Percentiles rank a stretch among this genome's conserved stretches.
Evolutionary conservation across 1,284 basidiomycete genomes (phyloP).

Genomic region (Amylostereum chailletii): DNA sequence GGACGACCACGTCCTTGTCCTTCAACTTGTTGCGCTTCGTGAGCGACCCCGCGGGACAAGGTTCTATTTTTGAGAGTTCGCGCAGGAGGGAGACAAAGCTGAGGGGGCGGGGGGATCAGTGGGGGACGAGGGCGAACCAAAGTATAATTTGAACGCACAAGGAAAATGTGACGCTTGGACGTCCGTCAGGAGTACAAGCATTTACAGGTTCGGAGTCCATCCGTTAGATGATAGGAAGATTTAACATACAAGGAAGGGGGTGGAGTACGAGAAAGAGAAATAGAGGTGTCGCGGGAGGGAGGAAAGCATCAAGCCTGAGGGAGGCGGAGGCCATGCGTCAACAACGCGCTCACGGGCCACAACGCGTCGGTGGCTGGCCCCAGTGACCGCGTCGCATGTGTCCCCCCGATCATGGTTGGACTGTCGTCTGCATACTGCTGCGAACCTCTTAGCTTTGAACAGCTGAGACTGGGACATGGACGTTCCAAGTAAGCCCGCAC

Average conservation of each 20-base stretch:
- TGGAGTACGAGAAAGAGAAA: background rate
- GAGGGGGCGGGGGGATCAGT: background rate
- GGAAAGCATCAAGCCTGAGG: background rate
- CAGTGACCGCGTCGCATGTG: background rate
- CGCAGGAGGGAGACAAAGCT: constrained; percentile 39
- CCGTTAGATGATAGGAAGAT: background rate
- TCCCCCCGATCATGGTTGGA: no score
- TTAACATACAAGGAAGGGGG: background rate
- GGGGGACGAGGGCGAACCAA: background rate
- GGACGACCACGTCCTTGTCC: constrained; percentile 12
- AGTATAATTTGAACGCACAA: background rate
- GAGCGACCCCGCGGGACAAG: constrained; percentile 8
- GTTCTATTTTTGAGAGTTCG: constrained; percentile 30
- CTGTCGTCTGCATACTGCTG: no score
- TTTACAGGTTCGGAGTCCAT: background rate
- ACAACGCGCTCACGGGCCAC: background rate
- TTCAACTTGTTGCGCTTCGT: constrained; percentile 4
- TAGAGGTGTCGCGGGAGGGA: background rate
- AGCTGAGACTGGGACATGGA: no score
- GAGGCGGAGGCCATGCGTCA: background rate
- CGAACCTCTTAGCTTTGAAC: no score
- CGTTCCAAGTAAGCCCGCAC: no score
- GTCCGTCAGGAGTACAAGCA: background rate
- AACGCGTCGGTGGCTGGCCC: background rate
- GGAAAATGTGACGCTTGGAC: background rate